Evolutionary conservation across 1,139 yeast species (phyloP).

Genomic region (Lizanozyma gosingica): DNA sequence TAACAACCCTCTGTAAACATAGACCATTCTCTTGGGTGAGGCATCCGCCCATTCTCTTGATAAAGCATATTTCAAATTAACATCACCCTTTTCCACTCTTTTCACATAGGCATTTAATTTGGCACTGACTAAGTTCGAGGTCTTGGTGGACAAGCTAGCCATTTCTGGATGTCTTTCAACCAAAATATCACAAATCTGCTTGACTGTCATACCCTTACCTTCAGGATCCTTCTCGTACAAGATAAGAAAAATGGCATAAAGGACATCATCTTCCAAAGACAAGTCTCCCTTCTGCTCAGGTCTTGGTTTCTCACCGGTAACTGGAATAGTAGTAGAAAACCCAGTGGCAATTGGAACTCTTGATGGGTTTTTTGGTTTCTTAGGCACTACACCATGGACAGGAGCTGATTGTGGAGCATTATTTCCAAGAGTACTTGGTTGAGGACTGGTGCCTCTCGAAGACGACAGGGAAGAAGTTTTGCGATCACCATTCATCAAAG

Average conservation of each 20-base stretch:
- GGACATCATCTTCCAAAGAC: constrained; percentile 66
- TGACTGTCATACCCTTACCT: constrained; percentile 76
- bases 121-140: constrained; percentile 76
- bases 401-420: constrained; percentile 1
- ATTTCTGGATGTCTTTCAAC: constrained; percentile 70
- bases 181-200: constrained; percentile 70
- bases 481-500: constrained; percentile 24
- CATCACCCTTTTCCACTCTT: constrained; percentile 74
- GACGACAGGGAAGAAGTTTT: constrained; percentile 14
- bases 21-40: constrained; percentile 80
- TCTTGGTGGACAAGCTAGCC: constrained; percentile 69
- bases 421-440: constrained; percentile 1
- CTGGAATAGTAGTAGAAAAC: constrained; percentile 69
- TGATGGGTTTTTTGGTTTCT: not conserved
- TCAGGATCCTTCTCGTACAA: constrained; percentile 58
- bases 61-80: constrained; percentile 58
- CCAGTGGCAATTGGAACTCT: constrained; percentile 54
- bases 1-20: constrained; percentile 69
- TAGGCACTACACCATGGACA: not conserved
- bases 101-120: constrained; percentile 78
- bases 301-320: constrained; percentile 69
- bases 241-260: constrained; percentile 64
- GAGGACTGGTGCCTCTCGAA: constrained; percentile 27
- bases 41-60: constrained; percentile 88
- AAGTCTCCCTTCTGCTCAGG: constrained; percentile 55